Base-by-base conservation (phyloP, 2,329 filamentous ascomycete species). In the Tolypocladium inflatum region DNA sequence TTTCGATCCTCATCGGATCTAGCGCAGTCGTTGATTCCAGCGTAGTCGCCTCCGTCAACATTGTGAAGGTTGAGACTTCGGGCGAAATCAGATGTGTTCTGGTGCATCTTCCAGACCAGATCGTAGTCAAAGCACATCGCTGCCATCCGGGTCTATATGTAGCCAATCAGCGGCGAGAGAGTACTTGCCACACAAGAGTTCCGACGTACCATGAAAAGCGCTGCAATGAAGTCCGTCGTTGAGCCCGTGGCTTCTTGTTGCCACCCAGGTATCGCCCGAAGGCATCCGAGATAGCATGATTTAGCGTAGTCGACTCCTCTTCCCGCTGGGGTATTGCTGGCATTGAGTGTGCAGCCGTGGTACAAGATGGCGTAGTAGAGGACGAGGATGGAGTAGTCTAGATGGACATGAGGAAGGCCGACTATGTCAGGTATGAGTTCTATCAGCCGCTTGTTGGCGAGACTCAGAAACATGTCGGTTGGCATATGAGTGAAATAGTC, bases 81-180 rank as follows among this genome's bases (percentile, higher is more conserved):
- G 2, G 68, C 70, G 35, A 68, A 71, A 52, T 67, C 67, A 52
- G 67, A 65, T 2, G 69, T 66, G 11, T 60, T 61, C 13, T 66
- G 66, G 56, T 70, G 67, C 61, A 69, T 68, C 21, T 60, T 62
- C 68, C 68, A 71, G 19, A 65, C 64, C 2, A 71, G 59, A 10
- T 70, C 68, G 19, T 71, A 67, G 39, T 71, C 69, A n/a, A 71
- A 70, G 37, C 60, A 68, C 11, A 68, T 67, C 8, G 64, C 66
- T 7, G 68, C 65, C 8, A 70, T 59, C 9, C 67, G 68, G 13
- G 64, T 67, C 67, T 70, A 10, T 7, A n/a, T 9, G 6, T 42
- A 10, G 19, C 19, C 5, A 2, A n/a, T 42, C 17, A 42, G 39
- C 39, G 39, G 8, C 1, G 39, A 19, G 7, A 8, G 39, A 42